Evolutionary conservation across 352 stramenopile species (phyloP), one percentile per base, ranked within the genome.

Genomic region (Phytopythium montanum): DNA sequence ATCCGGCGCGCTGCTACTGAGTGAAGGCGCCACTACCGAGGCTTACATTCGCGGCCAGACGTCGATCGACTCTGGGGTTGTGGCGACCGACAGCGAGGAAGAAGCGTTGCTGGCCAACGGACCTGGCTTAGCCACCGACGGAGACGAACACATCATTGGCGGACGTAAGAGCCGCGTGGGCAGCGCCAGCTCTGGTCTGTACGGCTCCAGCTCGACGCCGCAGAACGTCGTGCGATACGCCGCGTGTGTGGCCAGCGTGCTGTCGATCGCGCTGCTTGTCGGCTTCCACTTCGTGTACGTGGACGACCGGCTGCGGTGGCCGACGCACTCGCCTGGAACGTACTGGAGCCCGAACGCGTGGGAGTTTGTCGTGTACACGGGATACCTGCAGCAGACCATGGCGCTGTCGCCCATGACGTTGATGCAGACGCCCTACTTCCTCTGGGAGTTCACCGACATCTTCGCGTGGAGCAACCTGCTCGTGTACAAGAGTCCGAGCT

Each of bases 401-500:
- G 63, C 61, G 14, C 42, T 87, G 1, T 87, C 77, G n/a, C 61
- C 81, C 23, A 57, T 84, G 46, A 85, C 76, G 33, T 60, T 85
- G 25, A 45, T 80, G 28, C 80, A 87, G 42, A 76, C 69, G 19
- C 80, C 80, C 3, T 82, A 79, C 29, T 81, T 78, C 59, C 54
- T 85, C 5, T 82, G 75, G 67, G 66, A 82, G n/a, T 88, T 78
- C 55, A 79, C 74, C 0, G 80, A 88, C 41, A 68, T 78, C 19
- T 83, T 90, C 26, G 58, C 76, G 3, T 90, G 80, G 78, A 75
- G 69, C 25, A 85, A 81, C 56, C 83, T 87, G 42, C 57, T 87
- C 13, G 29, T 64, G 10, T 70, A 67, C 53, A 55, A 26, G 33
- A 60, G 68, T 10, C 60, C 59, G 38, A 54, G n/a, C 7, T 56